Evolutionary conservation across 1,284 basidiomycete species (phyloP), one percentile per base, ranked within the genome.

Genomic region (Cryptococcus sp.): DNA sequence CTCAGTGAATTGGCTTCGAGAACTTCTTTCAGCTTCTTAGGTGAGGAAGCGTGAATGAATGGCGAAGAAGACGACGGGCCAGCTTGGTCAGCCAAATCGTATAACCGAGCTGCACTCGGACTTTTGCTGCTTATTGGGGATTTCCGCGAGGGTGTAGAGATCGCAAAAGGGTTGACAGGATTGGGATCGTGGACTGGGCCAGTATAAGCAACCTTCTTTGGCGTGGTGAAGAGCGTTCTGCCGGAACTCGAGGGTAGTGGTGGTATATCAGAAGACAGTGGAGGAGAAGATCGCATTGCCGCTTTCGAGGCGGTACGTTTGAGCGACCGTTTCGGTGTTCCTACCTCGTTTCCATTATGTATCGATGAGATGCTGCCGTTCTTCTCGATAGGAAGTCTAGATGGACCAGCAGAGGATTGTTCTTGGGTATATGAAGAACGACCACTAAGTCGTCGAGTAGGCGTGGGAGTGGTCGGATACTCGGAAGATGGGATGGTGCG

Each of bases 111-210:
- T 29, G 25, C 7, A 6, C 47, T 16, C 15, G 17, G n/a, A 11
- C 22, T 34, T 39, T 23, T 44, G 17, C 26, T 25, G 10, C 19
- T 45, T 20, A 40, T 22, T 8, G 20, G 39, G 16, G 25, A 22
- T 6, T 19, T 29, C 17, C 53, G 41, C 22, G 60, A 16, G 67
- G 67, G 8, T 5, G 41, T 44, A 3, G 69, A 61, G 13, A 62
- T 58, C 38, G 64, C 57, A 53, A 77, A 77, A 26, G 75, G 75
- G 56, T 77, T 76, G 51, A 68, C 45, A 10, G 72, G 73, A 37
- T 69, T 70, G 5, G 73, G 74, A 57, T 77, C 75, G 43, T 65
- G 57, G 7, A 75, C 57, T 0, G 73, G 73, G 7, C 73, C 73
- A n/a, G 52, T 41, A 48, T 76, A 72, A 1, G 61, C 66, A 26